A percentile compares a stretch with the other conserved stretches of the same genome.
Evolutionary conservation across 2,329 filamentous ascomycete genomes (phyloP).

Genomic region (Nothopassalora personata): DNA sequence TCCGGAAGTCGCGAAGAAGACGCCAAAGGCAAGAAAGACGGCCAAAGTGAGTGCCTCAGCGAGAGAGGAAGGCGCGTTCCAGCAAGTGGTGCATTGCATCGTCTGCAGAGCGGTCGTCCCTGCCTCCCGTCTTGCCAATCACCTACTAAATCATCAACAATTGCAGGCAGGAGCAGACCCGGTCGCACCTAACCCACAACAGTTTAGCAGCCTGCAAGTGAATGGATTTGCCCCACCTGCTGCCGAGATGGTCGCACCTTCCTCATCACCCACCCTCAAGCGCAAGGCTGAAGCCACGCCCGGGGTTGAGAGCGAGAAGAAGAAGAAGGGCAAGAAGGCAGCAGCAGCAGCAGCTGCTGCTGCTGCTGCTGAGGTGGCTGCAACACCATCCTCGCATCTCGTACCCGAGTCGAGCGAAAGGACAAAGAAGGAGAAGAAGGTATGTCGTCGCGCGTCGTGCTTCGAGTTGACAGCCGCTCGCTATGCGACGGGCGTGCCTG

Average conservation of each 20-base stretch:
- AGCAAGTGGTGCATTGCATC: not conserved
- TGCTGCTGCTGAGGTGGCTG: not conserved
- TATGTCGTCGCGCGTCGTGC: not conserved
- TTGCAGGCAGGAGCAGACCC: constrained; percentile 21
- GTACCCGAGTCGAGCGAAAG: not conserved
- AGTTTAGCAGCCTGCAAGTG: constrained; percentile 19
- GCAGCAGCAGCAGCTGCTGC: too few relatives aligned
- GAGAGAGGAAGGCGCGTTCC: not conserved
- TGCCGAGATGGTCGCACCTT: not conserved
- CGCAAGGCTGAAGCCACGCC: constrained; percentile 23
- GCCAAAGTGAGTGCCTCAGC: not conserved
- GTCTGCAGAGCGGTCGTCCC: not conserved
- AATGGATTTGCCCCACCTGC: not conserved
- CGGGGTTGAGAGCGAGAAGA: constrained; percentile 25
- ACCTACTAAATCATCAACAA: constrained; percentile 1
- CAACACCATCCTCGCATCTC: not conserved
- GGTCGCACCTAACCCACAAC: constrained; percentile 17
- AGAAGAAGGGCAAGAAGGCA: constrained; percentile 25
- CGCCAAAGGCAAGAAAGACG: constrained; percentile 25
- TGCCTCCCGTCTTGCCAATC: not conserved
- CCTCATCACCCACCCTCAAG: constrained; percentile 22
- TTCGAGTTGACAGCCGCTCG: not conserved
- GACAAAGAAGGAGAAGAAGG: constrained; percentile 1
- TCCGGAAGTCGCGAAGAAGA: constrained; percentile 19
- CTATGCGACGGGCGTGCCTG: not conserved